Base-by-base conservation (phyloP, 2,329 filamentous ascomycete species). In the Didymella segeticola region DNA sequence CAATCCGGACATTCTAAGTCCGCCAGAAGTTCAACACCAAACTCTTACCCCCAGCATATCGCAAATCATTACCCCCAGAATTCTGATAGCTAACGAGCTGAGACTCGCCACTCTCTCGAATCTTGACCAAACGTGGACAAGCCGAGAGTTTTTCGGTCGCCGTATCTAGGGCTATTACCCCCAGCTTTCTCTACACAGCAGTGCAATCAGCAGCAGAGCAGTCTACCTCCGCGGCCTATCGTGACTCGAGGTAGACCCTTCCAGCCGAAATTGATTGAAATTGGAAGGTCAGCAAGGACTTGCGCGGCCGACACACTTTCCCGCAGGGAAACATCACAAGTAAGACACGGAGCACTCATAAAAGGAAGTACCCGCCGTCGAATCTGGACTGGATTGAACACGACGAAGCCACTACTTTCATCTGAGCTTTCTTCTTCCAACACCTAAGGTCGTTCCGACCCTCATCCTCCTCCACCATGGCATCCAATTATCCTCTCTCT, bases 401-500 rank as follows among this genome's bases (percentile, higher is more conserved):
- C n/a, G n/a, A n/a, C n/a, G n/a, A n/a, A n/a, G n/a, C n/a, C n/a
- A n/a, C n/a, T n/a, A n/a, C n/a, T n/a, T n/a, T n/a, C n/a, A n/a
- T n/a, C n/a, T n/a, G n/a, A n/a, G n/a, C n/a, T n/a, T n/a, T n/a
- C n/a, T n/a, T n/a, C n/a, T n/a, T n/a, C n/a, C n/a, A n/a, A n/a
- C n/a, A n/a, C n/a, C n/a, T n/a, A n/a, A n/a, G n/a, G n/a, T n/a
- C n/a, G n/a, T n/a, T n/a, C 11, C 8, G 6, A 22, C 29, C 10
- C 10, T 5, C 23, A 26, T 4, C 3, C 26, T n/a, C n/a, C 5
- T 4, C 37, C 17, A 39, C 25, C 30, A 60, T 58, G 59, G 34
- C 47, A 14, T 37, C 33, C 10, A 53, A 56, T 52, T 67, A 66
- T 38, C 66, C 67, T 2, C 57, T 65, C 25, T 53, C 67, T 8